These are phyloP conservation scores for Picochlorum sp. DNA, from an alignment of 139 green algal species.

Conservation along the genomic window DNA sequence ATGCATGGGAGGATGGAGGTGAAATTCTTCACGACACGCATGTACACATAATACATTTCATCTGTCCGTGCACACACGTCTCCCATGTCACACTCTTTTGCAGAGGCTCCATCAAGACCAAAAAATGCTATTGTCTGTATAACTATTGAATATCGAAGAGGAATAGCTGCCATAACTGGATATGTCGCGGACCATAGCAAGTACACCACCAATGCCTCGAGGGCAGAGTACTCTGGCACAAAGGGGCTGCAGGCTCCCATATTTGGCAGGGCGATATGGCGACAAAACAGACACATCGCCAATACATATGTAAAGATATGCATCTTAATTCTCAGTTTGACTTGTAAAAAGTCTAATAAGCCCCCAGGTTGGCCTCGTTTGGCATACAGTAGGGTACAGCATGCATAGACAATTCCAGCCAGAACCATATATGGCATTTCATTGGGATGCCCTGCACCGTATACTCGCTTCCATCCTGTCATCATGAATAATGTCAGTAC, in stretches of 20 bases:
- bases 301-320: background rate
- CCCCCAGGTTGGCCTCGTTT: background rate
- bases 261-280: background rate
- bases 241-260: conserved; percentile 3
- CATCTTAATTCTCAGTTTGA: background rate
- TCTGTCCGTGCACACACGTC: background rate
- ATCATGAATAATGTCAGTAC: background rate
- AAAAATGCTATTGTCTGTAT: background rate
- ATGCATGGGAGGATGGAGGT: background rate
- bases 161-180: conserved; percentile 1
- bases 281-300: background rate
- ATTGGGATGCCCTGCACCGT: background rate
- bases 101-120: background rate
- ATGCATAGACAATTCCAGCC: background rate
- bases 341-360: background rate
- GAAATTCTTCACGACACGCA: background rate
- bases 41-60: background rate
- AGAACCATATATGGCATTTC: background rate
- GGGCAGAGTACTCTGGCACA: background rate
- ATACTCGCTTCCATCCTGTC: conserved; percentile 2
- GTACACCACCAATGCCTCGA: conserved; percentile 1
- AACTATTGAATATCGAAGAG: background rate
- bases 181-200: background rate
- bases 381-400: background rate
- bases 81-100: background rate